phyloP scores from a whole-genome alignment of 345 rosid species.

The Hirschfeldia incana region DNA sequence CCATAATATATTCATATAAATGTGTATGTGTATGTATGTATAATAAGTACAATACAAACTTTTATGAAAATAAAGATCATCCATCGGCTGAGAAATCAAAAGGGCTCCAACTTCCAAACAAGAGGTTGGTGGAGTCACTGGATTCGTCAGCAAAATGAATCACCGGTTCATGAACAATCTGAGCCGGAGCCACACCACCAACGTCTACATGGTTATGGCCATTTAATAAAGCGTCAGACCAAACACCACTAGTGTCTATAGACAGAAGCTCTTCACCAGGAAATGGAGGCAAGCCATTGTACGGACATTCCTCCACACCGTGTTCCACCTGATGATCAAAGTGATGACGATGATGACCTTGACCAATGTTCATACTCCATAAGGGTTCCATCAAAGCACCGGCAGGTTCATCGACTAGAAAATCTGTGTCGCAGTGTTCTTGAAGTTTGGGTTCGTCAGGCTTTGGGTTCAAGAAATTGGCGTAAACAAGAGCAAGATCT shows the following conservation, averaged over 20 bases:
- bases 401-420: slow-evolving; percentile 2
- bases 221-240: slow-evolving; percentile 38
- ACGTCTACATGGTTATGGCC: slow-evolving; percentile 33
- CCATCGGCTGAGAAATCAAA: slow-evolving; percentile 37
- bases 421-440: slow-evolving; percentile 22
- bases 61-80: slow-evolving; percentile 15
- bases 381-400: slow-evolving; percentile 12
- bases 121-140: slow-evolving; percentile 39
- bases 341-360: slow-evolving; percentile 26
- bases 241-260: slow-evolving; percentile 27
- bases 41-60: slow-evolving; percentile 27
- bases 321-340: slow-evolving; percentile 26
- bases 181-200: slow-evolving; percentile 23
- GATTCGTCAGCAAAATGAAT: slow-evolving; percentile 31
- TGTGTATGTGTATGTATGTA: slow-evolving; percentile 25
- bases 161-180: slow-evolving; percentile 30
- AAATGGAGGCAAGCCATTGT: slow-evolving; percentile 41
- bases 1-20: slow-evolving; percentile 11
- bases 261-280: slow-evolving; percentile 44
- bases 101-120: slow-evolving; percentile 45
- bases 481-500: slow-evolving; percentile 43
- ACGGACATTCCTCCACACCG: slow-evolving; percentile 36
- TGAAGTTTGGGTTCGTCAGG: slow-evolving; percentile 14
- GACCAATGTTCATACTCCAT: slow-evolving; percentile 34
- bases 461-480: slow-evolving; percentile 41